Conservation (phyloP, 371 early-diverging fungal species). For the Circinella umbellata region DNA sequence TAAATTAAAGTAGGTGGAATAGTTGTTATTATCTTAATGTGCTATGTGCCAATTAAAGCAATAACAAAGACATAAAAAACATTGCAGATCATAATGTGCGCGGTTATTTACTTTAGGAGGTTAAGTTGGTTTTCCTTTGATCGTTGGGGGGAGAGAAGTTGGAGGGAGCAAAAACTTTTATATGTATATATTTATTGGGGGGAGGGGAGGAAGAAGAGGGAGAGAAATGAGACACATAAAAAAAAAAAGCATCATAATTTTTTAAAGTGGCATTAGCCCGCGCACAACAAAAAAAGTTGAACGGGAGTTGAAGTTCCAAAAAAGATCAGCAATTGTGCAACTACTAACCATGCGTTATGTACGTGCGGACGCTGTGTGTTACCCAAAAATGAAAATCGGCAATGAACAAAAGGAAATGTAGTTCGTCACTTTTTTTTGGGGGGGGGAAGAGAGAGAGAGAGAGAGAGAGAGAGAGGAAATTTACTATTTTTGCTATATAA, state of each 20-base stretch:
- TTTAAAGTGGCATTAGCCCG: background rate
- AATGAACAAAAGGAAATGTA: too few species aligned
- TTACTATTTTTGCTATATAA: background rate
- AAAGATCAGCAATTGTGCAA: constrained; percentile 15
- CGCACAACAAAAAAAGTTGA: constrained; percentile 14
- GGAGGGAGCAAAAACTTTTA: background rate
- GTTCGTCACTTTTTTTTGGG: background rate
- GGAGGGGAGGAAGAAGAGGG: constrained; percentile 1
- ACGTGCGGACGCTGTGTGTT: constrained; percentile 18
- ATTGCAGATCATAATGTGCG: constrained; percentile 12
- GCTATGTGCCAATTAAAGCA: too few species aligned
- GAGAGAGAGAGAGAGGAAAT: background rate
- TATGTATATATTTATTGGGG: background rate
- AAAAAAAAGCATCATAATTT: background rate
- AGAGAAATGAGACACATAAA: background rate
- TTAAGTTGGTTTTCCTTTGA: background rate
- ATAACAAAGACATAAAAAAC: background rate
- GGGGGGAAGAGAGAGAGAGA: background rate
- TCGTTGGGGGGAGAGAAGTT: background rate
- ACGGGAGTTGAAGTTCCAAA: constrained; percentile 2
- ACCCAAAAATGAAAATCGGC: constrained; percentile 2
- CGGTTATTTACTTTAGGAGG: constrained; percentile 9
- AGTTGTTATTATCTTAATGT: too few species aligned
- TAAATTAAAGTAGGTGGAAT: too few species aligned
- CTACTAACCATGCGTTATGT: constrained; percentile 21